Evolutionary conservation across 768 basidiomycete genomes (phyloP).

Genomic region (Boletus rubescentipes): DNA sequence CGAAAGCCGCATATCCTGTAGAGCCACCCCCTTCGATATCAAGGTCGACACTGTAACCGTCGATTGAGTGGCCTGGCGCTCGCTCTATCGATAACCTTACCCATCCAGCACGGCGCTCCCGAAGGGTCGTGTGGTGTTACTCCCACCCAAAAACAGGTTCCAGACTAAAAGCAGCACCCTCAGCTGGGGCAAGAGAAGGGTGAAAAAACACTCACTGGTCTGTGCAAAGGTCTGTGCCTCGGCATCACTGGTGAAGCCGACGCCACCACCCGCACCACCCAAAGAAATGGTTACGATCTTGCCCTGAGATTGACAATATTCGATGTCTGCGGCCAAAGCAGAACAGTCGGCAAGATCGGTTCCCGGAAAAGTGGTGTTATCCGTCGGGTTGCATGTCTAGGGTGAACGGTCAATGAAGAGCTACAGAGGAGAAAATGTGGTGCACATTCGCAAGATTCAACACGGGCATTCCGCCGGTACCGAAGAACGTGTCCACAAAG

Average conservation of each 20-base stretch:
- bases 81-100: conserved; percentile 24
- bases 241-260: conserved; percentile 38
- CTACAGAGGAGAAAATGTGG: background rate
- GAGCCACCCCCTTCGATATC: conserved; percentile 72
- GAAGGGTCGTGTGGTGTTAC: conserved; percentile 42
- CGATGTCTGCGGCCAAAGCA: conserved; percentile 41
- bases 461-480: conserved; percentile 58
- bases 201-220: conserved; percentile 15
- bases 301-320: conserved; percentile 44
- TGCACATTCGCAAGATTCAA: conserved; percentile 66
- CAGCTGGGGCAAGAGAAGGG: conserved; percentile 8
- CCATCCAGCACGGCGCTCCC: conserved; percentile 47
- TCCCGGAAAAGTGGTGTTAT: conserved; percentile 42
- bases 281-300: conserved; percentile 48
- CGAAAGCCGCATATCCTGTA: conserved; percentile 48
- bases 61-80: background rate
- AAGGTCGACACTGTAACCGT: conserved; percentile 53
- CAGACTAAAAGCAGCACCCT: conserved; percentile 30
- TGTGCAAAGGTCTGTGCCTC: conserved; percentile 37
- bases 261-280: conserved; percentile 43
- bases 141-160: conserved; percentile 50
- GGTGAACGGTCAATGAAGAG: background rate
- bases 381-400: conserved; percentile 43
- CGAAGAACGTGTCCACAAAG: conserved; percentile 67
- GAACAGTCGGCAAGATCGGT: conserved; percentile 42